Evolutionary conservation across 768 basidiomycete species (phyloP).

Genomic region (Mycena galopus): DNA sequence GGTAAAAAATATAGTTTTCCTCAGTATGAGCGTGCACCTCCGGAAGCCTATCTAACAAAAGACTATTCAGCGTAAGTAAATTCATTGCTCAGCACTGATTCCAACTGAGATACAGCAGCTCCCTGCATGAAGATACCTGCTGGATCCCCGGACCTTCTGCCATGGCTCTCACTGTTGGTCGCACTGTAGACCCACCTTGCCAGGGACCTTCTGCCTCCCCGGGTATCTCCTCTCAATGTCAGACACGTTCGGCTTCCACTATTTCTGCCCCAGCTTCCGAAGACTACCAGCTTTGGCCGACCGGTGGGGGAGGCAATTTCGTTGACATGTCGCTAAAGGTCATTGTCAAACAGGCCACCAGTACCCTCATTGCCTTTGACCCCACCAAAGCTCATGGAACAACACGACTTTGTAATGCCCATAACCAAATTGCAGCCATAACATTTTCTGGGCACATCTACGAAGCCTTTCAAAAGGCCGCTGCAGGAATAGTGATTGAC

Average conservation of each 20-base stretch:
- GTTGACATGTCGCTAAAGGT: conserved; percentile 15
- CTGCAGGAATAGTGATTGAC: background rate
- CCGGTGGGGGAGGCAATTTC: conserved; percentile 1
- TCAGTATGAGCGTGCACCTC: background rate
- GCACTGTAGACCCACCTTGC: background rate
- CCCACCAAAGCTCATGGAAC: conserved; percentile 3
- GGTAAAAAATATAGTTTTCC: background rate
- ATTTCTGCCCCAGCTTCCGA: background rate
- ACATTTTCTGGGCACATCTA: background rate
- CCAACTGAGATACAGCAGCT: too few relatives aligned
- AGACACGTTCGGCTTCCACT: background rate
- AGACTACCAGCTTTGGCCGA: background rate
- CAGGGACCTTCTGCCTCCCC: background rate
- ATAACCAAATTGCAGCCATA: background rate
- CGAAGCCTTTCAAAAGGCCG: background rate
- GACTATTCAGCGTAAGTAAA: background rate
- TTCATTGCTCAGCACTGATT: too few relatives aligned
- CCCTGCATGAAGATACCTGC: too few relatives aligned
- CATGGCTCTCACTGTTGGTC: background rate
- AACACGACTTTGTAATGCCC: conserved; percentile 9
- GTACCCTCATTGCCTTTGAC: background rate
- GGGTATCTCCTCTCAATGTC: too few relatives aligned
- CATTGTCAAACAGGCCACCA: background rate
- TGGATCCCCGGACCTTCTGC: too few relatives aligned
- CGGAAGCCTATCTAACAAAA: background rate